Percentiles rank a stretch among this genome's conserved stretches.
phyloP scores from a whole-genome alignment of 2,329 filamentous ascomycete genomes.

The Lasiodiplodia sp. region DNA sequence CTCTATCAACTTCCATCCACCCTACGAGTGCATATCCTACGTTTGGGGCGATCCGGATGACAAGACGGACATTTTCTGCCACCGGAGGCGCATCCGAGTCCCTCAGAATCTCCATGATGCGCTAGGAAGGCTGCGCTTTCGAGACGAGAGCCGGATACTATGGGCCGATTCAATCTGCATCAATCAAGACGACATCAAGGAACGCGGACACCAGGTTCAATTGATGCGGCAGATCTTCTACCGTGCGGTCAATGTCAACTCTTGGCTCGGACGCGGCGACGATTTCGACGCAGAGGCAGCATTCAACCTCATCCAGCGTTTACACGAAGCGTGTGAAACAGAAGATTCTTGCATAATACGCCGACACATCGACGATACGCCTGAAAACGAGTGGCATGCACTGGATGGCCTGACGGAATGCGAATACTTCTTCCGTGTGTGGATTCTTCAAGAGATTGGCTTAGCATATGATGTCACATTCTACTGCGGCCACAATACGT shows the following conservation, averaged over 20 bases:
- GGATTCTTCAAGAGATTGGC: neutral
- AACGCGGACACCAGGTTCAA: conserved; percentile 30
- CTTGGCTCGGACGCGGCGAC: conserved; percentile 21
- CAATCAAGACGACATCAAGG: conserved; percentile 27
- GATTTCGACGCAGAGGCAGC: neutral
- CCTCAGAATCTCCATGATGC: neutral
- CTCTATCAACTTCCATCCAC: conserved; percentile 8
- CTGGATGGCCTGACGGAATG: rapidly evolving
- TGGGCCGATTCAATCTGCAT: conserved; percentile 33
- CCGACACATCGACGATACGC: neutral
- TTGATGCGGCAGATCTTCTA: conserved; percentile 30
- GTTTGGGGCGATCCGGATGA: conserved; percentile 14
- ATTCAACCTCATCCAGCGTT: neutral
- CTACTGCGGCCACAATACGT: neutral
- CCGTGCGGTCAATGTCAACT: conserved; percentile 9
- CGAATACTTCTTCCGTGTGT: neutral
- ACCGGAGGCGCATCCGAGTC: neutral
- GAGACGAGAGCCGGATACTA: conserved; percentile 3
- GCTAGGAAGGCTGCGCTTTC: neutral
- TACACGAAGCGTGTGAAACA: neutral
- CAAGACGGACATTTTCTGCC: neutral
- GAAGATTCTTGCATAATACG: neutral
- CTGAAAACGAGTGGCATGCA: neutral
- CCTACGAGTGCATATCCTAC: conserved; percentile 18
- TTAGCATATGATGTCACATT: neutral